A percentile compares a stretch with the other conserved stretches of the same genome.
Evolutionary conservation across 2,329 filamentous ascomycete species (phyloP).

Genomic region (Aspergillus phoenicis): DNA sequence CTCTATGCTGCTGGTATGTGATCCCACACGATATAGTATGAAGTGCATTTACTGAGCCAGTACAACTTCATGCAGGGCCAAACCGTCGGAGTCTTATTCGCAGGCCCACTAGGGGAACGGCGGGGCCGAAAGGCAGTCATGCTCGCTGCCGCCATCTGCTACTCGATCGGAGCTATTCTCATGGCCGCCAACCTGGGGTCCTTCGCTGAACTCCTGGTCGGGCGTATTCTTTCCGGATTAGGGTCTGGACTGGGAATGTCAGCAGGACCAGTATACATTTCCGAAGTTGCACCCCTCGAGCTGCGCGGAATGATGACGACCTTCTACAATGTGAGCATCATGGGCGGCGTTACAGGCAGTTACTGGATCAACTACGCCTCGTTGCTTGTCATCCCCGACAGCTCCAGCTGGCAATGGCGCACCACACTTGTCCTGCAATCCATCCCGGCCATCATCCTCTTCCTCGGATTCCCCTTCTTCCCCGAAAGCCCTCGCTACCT

Average conservation of each 20-base stretch:
- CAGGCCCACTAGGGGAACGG: constrained; percentile 23
- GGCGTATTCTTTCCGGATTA: constrained; percentile 22
- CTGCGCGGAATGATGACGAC: constrained; percentile 58
- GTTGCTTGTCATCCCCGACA: constrained; percentile 12
- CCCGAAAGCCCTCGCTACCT: constrained; percentile 32
- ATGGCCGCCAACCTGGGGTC: constrained; percentile 26
- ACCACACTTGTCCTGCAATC: constrained; percentile 21
- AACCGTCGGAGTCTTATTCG: constrained; percentile 20
- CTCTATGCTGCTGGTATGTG: constrained; percentile 24
- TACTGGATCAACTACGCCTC: constrained; percentile 29
- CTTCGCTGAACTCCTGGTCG: constrained; percentile 19
- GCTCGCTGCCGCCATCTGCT: constrained; percentile 19
- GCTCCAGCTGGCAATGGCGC: constrained; percentile 26
- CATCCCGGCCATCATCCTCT: constrained; percentile 24
- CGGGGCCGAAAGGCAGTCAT: constrained; percentile 24
- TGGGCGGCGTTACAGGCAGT: constrained; percentile 24
- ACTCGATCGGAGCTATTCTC: constrained; percentile 23
- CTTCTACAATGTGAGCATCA: constrained; percentile 27
- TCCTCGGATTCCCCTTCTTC: constrained; percentile 25
- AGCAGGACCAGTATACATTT: constrained; percentile 79
- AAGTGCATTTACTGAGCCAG: neutral
- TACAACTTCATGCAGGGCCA: constrained; percentile 5
- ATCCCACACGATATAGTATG: neutral
- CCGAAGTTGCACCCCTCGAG: constrained; percentile 73
- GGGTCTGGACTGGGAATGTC: constrained; percentile 24